Evolutionary conservation across 169 alveolate genomes (phyloP).

Genomic region (Plasmodium chabaudi): DNA sequence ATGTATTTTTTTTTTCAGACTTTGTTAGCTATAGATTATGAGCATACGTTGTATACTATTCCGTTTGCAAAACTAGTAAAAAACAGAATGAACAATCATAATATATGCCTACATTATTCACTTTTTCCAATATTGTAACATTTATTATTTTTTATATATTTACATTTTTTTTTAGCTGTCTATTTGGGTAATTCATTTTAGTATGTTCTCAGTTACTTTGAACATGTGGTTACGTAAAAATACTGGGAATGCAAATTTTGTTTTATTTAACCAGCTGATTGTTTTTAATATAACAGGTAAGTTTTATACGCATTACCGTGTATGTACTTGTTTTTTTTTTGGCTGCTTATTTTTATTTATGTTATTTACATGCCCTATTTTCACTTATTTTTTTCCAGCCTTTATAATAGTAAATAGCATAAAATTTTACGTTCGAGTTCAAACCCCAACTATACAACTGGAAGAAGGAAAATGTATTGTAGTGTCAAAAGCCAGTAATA

Average conservation of each 20-base stretch:
- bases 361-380: not conserved
- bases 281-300: conserved; percentile 69
- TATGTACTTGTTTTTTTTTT: not conserved
- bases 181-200: conserved; percentile 19
- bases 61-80: conserved; percentile 70
- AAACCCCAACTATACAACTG: conserved; percentile 34
- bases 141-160: too few species aligned
- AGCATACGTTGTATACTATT: conserved; percentile 36
- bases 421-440: conserved; percentile 58
- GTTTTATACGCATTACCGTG: not conserved
- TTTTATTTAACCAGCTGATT: conserved; percentile 47
- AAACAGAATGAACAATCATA: not conserved
- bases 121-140: not conserved
- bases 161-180: not conserved
- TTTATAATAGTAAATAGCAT: conserved; percentile 44
- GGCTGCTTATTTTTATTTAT: not conserved
- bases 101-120: not conserved
- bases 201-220: conserved; percentile 33
- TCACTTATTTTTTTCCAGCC: conserved; percentile 29
- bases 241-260: conserved; percentile 73
- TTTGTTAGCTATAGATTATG: conserved; percentile 43
- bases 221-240: conserved; percentile 68
- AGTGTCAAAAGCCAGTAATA: conserved; percentile 4
- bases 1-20: conserved; percentile 20
- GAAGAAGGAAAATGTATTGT: conserved; percentile 58